Evolutionary conservation across 331 rosid species (phyloP).

Genomic region (Rhamnella rubrinervis): DNA sequence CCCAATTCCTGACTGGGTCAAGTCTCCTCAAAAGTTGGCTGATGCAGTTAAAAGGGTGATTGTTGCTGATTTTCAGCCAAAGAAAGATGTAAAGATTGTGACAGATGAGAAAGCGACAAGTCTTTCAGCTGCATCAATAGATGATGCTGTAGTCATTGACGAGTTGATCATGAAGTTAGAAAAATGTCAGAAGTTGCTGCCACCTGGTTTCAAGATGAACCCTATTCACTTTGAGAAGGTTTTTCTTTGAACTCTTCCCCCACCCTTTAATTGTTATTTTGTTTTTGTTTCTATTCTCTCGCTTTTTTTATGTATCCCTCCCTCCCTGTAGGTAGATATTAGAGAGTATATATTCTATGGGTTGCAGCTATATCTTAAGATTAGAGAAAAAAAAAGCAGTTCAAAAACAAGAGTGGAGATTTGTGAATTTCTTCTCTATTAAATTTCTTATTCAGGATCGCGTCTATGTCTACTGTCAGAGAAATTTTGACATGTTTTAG

Average conservation of each 20-base stretch:
- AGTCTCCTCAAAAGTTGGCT: constrained; percentile 18
- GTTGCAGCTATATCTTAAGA: too few relatives aligned
- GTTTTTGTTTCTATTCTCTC: too few relatives aligned
- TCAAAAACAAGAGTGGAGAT: too few relatives aligned
- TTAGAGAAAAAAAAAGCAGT: too few relatives aligned
- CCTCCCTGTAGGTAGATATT: too few relatives aligned
- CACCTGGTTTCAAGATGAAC: constrained; percentile 24
- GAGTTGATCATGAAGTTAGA: constrained; percentile 18
- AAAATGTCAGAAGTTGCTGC: constrained; percentile 18
- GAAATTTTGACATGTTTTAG: neutral
- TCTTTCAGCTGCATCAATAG: constrained; percentile 18
- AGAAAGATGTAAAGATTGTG: constrained; percentile 26
- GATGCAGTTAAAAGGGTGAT: constrained; percentile 26
- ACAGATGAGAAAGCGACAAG: constrained; percentile 27
- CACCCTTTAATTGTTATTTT: too few relatives aligned
- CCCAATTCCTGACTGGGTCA: constrained; percentile 24
- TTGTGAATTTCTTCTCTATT: too few relatives aligned
- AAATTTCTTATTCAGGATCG: too few relatives aligned
- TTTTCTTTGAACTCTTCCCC: neutral
- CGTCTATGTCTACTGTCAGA: neutral
- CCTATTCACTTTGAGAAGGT: constrained; percentile 35
- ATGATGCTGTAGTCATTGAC: constrained; percentile 25
- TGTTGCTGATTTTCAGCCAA: constrained; percentile 24
- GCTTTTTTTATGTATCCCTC: too few relatives aligned
- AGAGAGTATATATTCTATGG: too few relatives aligned